Percentiles rank a stretch among this genome's conserved stretches.
Evolutionary conservation across 2,329 filamentous ascomycete species (phyloP).

Genomic region (Sporothrix schenckii): DNA sequence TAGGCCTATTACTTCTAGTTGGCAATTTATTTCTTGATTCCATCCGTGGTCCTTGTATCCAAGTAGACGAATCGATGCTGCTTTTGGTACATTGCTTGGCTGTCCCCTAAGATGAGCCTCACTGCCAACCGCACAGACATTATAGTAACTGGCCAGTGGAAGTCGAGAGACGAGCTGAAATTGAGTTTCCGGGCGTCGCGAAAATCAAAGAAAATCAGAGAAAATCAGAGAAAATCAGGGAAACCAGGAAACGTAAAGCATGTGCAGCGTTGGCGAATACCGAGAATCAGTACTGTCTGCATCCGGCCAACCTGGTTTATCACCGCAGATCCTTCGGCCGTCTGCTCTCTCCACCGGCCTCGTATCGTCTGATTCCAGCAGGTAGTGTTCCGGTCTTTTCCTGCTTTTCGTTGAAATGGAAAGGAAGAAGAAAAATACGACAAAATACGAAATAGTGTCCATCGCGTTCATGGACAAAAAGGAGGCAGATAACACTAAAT

Average conservation of each 20-base stretch:
- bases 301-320: slow-evolving; percentile 1
- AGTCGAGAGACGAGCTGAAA: not conserved
- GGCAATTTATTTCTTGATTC: not conserved
- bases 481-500: not conserved
- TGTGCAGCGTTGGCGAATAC: not conserved
- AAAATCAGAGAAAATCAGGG: too few species aligned
- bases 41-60: too few species aligned
- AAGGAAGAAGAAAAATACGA: not conserved
- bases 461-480: not conserved
- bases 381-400: not conserved
- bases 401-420: not conserved
- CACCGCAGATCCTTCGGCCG: slow-evolving; percentile 12
- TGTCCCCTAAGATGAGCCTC: slow-evolving; percentile 19
- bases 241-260: not conserved
- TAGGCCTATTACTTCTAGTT: not conserved
- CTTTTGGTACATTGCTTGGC: not conserved
- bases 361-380: not conserved
- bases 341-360: not conserved
- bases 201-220: not conserved
- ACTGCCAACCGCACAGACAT: not conserved
- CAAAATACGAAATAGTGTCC: not conserved
- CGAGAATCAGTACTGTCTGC: not conserved
- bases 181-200: slow-evolving; percentile 4
- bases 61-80: not conserved
- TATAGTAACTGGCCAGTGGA: not conserved